phyloP scores from a whole-genome alignment of 208 protist genomes.

The Leishmania aethiopica region DNA sequence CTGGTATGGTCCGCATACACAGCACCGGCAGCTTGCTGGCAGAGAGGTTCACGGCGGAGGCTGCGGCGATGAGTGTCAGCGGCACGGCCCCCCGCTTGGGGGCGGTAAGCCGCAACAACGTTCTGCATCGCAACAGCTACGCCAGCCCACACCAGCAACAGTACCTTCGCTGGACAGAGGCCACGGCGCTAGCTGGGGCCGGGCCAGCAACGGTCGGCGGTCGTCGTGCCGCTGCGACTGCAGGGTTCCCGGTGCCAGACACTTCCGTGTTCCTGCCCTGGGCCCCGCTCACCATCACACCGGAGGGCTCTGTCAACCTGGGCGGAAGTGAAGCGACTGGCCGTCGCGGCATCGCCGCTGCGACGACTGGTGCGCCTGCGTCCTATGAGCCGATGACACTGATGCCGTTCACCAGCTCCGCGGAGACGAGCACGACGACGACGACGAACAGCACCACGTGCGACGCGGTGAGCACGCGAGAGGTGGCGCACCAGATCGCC shows the following conservation, averaged over 20 bases:
- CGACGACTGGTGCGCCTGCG: not conserved
- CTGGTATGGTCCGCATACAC: slow-evolving; percentile 1
- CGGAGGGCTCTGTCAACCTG: slow-evolving; percentile 52
- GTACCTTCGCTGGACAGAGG: not conserved
- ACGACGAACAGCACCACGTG: slow-evolving; percentile 8
- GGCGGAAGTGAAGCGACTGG: not conserved
- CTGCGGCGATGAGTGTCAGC: slow-evolving; percentile 8
- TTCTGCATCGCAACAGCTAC: slow-evolving; percentile 15
- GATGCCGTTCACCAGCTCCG: slow-evolving; percentile 33
- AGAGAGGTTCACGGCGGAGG: not conserved
- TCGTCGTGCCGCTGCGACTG: not conserved
- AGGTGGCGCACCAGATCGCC: slow-evolving; percentile 16
- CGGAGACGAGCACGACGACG: slow-evolving; percentile 21
- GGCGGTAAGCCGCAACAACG: slow-evolving; percentile 4
- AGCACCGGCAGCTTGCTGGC: not conserved
- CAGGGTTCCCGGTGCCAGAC: slow-evolving; percentile 36
- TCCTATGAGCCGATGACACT: slow-evolving; percentile 10
- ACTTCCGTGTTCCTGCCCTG: slow-evolving; percentile 68
- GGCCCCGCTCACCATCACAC: slow-evolving; percentile 62
- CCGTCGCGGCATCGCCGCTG: not conserved
- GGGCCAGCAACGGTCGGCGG: too few relatives aligned
- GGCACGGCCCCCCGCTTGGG: slow-evolving; percentile 4
- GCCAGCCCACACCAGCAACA: slow-evolving; percentile 19
- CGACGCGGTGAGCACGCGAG: slow-evolving; percentile 11
- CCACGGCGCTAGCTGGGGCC: not conserved